These are phyloP conservation scores for Fusarium sp. DNA, from an alignment of 2,329 filamentous ascomycete species.

Conservation along the genomic window DNA sequence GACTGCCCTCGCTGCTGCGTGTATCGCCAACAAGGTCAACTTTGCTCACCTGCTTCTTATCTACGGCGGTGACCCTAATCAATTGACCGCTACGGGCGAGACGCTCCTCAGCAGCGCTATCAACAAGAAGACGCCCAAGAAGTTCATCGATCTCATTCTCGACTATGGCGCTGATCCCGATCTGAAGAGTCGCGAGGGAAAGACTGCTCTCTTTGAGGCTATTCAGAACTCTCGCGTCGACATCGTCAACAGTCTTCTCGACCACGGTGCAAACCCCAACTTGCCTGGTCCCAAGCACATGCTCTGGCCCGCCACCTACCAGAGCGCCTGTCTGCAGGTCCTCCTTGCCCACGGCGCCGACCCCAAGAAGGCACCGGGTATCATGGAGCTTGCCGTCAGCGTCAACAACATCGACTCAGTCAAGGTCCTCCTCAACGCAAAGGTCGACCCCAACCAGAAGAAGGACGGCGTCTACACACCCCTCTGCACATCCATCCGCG, in stretches of 20 bases:
- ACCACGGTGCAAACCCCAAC: conserved; percentile 73
- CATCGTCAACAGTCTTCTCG: conserved; percentile 58
- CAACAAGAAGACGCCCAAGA: conserved; percentile 64
- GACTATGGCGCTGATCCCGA: conserved; percentile 68
- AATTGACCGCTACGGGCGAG: conserved; percentile 63
- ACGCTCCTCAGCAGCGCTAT: conserved; percentile 69
- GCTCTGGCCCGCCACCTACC: conserved; percentile 71
- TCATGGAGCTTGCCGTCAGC: conserved; percentile 71
- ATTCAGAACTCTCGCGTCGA: conserved; percentile 66
- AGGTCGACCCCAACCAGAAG: conserved; percentile 68
- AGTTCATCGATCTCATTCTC: conserved; percentile 67
- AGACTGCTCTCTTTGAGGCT: conserved; percentile 70
- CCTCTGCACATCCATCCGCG: conserved; percentile 73
- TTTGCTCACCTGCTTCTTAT: conserved; percentile 68
- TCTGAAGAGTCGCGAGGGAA: conserved; percentile 67
- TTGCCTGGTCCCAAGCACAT: conserved; percentile 75
- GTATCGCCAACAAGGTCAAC: conserved; percentile 61
- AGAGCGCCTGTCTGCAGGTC: conserved; percentile 65
- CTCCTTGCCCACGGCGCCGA: conserved; percentile 69
- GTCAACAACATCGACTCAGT: conserved; percentile 72
- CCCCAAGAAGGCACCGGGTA: conserved; percentile 65
- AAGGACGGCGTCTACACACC: conserved; percentile 75
- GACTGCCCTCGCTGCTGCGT: conserved; percentile 62
- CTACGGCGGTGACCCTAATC: conserved; percentile 67
- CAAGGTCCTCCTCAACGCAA: conserved; percentile 63